Evolutionary conservation across 2,329 filamentous ascomycete species (phyloP).

Genomic region (Epichloe glyceriae): DNA sequence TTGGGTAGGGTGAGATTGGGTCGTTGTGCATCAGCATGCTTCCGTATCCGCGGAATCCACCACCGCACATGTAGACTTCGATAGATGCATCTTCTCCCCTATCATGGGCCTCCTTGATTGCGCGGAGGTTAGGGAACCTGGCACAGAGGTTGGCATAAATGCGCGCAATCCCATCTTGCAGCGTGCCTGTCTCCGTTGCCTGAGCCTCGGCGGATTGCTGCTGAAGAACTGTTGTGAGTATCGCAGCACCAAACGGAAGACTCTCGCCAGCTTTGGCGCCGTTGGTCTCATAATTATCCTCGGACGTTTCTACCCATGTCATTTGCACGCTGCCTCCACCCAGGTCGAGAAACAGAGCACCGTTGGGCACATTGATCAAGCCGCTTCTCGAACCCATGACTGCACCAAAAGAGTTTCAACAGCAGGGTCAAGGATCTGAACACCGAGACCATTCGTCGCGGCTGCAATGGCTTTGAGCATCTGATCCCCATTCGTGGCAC

Average conservation of each 20-base stretch:
- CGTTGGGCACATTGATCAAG: conserved; percentile 44
- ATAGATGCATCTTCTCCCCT: conserved; percentile 29
- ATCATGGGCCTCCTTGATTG: conserved; percentile 23
- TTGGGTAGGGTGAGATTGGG: conserved; percentile 62
- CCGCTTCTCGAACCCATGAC: conserved; percentile 66
- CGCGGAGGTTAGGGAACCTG: conserved; percentile 36
- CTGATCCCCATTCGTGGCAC: conserved; percentile 57
- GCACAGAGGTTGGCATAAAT: conserved; percentile 44
- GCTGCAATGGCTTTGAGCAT: conserved; percentile 54
- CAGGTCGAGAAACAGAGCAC: conserved; percentile 74
- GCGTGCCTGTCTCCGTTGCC: conserved; percentile 36
- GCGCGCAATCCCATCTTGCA: conserved; percentile 42
- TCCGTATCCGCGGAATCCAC: conserved; percentile 82
- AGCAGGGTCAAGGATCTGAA: conserved; percentile 61
- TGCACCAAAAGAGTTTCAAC: conserved; percentile 77
- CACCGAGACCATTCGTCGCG: conserved; percentile 49
- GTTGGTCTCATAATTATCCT: conserved; percentile 33
- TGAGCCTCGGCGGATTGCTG: conserved; percentile 25
- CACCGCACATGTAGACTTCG: conserved; percentile 74
- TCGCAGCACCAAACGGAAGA: conserved; percentile 49
- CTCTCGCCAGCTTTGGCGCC: conserved; percentile 43
- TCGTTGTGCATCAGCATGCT: conserved; percentile 78
- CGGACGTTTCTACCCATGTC: conserved; percentile 44
- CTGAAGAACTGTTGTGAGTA: conserved; percentile 37
- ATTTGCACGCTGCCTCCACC: conserved; percentile 61